phyloP scores from a whole-genome alignment of 768 basidiomycete species.

The Leccinum subgranulosum region DNA sequence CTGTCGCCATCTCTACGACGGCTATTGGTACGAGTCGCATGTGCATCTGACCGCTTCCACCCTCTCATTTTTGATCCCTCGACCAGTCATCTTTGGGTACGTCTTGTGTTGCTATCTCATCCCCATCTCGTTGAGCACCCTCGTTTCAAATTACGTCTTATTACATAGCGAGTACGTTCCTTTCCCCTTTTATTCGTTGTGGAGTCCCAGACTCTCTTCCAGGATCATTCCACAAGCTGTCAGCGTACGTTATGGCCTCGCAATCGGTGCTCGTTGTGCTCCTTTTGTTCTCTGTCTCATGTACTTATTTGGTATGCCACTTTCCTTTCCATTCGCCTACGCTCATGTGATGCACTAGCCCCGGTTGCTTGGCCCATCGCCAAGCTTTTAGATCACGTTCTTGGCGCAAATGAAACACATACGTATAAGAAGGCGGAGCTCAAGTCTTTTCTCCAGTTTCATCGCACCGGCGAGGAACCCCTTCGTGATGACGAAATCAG shows the following conservation, averaged over 20 bases:
- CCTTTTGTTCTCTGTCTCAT: conserved; percentile 73
- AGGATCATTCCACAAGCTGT: conserved; percentile 74
- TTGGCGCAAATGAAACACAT: conserved; percentile 69
- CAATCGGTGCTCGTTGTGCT: conserved; percentile 75
- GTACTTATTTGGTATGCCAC: conserved; percentile 48
- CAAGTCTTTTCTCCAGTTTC: conserved; percentile 77
- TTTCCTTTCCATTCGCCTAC: neutral
- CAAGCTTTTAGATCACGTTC: conserved; percentile 72
- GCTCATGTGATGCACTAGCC: conserved; percentile 33
- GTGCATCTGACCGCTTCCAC: neutral
- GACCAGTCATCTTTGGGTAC: conserved; percentile 77
- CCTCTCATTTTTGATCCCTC: neutral
- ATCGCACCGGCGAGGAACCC: conserved; percentile 70
- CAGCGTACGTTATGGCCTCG: conserved; percentile 73
- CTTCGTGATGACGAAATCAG: conserved; percentile 79
- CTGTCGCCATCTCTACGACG: conserved; percentile 74
- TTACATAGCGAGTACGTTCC: conserved; percentile 36
- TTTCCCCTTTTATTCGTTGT: neutral
- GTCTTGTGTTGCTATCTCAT: conserved; percentile 13
- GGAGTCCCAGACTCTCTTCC: neutral
- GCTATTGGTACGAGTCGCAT: conserved; percentile 39
- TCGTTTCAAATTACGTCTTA: neutral
- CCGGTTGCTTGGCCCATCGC: conserved; percentile 75
- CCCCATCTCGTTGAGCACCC: neutral
- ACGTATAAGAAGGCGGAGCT: conserved; percentile 84